phyloP scores from a whole-genome alignment of 176 grass and related monocot species.

The Phoenix dactylifera region DNA sequence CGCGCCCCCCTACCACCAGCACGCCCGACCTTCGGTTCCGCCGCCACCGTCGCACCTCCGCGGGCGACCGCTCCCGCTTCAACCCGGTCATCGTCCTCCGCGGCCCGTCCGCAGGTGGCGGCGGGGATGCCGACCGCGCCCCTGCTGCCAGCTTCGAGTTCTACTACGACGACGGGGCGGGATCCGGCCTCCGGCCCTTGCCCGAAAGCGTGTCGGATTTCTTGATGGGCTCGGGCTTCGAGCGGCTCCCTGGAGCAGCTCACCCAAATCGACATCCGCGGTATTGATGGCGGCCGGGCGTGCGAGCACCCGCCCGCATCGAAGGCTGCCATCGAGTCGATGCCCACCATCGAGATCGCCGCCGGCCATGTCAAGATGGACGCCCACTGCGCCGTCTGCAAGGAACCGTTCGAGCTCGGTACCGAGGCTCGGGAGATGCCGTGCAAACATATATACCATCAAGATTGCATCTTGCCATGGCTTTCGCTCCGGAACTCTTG shows the following conservation, averaged over 20 bases:
- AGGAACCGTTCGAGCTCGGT: slow-evolving; percentile 12
- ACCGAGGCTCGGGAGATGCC: slow-evolving; percentile 23
- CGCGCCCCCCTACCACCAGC: not conserved
- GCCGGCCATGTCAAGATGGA: slow-evolving; percentile 5
- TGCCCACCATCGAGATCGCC: slow-evolving; percentile 19
- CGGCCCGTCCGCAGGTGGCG: slow-evolving; percentile 13
- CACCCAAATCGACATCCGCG: slow-evolving; percentile 39
- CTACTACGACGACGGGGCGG: slow-evolving; percentile 68
- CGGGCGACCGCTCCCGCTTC: slow-evolving; percentile 43
- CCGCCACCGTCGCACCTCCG: slow-evolving; percentile 26
- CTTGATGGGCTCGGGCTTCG: slow-evolving; percentile 60
- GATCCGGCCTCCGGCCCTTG: slow-evolving; percentile 49
- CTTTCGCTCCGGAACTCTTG: slow-evolving; percentile 17
- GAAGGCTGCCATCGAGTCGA: slow-evolving; percentile 60
- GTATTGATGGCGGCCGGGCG: slow-evolving; percentile 19
- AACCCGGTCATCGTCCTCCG: slow-evolving; percentile 82
- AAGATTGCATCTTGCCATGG: slow-evolving; percentile 24
- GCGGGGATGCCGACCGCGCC: not conserved
- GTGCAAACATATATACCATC: slow-evolving; percentile 24
- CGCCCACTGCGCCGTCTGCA: slow-evolving; percentile 13
- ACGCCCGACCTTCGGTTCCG: slow-evolving; percentile 6
- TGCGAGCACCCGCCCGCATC: slow-evolving; percentile 50
- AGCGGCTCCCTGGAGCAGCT: slow-evolving; percentile 75
- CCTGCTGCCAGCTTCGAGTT: slow-evolving; percentile 38
- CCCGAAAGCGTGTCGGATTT: slow-evolving; percentile 59